Percentiles rank a stretch among this genome's conserved stretches.
Evolutionary conservation across 768 basidiomycete genomes (phyloP).

Genomic region (Tylopilus balloui): DNA sequence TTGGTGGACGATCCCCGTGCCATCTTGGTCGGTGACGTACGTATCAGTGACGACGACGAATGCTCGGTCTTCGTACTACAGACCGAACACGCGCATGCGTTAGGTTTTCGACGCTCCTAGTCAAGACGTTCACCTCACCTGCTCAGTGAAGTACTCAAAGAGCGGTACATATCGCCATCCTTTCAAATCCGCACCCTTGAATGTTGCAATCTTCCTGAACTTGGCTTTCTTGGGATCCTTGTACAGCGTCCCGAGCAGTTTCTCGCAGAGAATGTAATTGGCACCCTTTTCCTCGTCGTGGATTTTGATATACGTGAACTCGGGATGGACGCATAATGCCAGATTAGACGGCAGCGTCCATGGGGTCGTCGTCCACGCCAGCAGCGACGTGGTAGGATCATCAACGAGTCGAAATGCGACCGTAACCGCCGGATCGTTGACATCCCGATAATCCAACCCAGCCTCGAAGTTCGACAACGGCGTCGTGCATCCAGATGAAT

Average conservation of each 20-base stretch:
- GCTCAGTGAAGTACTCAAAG: constrained; percentile 95
- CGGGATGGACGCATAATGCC: constrained; percentile 92
- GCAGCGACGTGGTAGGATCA: constrained; percentile 81
- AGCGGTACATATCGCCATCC: constrained; percentile 94
- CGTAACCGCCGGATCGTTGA: constrained; percentile 93
- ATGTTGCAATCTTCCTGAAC: constrained; percentile 84
- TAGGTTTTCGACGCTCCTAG: background rate
- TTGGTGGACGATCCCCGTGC: constrained; percentile 98
- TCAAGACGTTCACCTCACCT: constrained; percentile 45
- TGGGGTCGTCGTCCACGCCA: constrained; percentile 99
- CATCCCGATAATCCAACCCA: constrained; percentile 85
- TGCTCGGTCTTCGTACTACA: constrained; percentile 83
- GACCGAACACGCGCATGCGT: background rate
- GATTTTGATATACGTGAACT: constrained; percentile 95
- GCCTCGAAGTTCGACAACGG: constrained; percentile 98
- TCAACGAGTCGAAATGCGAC: constrained; percentile 91
- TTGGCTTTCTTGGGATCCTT: constrained; percentile 98
- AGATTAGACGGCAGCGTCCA: constrained; percentile 98
- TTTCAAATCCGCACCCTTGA: constrained; percentile 89
- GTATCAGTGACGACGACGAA: constrained; percentile 87
- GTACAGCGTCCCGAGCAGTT: constrained; percentile 81
- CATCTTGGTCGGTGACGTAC: constrained; percentile 90
- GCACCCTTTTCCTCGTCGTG: constrained; percentile 81
- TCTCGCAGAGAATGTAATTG: constrained; percentile 91
- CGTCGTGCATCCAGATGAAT: constrained; percentile 93